Evolutionary conservation across 306 rosid genomes (phyloP).

Genomic region (Fragaria nilgerrensis): DNA sequence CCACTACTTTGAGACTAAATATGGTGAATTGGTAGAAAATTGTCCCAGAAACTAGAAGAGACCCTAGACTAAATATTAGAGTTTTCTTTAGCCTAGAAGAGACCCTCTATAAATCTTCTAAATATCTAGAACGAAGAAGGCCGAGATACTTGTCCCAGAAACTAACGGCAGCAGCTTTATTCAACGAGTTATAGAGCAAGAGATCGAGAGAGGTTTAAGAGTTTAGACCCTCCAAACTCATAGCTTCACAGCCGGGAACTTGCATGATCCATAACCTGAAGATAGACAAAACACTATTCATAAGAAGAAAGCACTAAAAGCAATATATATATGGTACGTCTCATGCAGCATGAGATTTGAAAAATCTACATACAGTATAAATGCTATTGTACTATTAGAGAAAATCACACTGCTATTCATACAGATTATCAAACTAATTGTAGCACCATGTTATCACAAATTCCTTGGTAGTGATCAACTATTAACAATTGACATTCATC

Average conservation of each 20-base stretch:
- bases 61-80: too few relatives aligned
- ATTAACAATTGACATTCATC: too few relatives aligned
- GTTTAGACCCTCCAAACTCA: slow-evolving; percentile 25
- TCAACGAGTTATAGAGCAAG: neutral
- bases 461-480: too few relatives aligned
- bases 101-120: neutral
- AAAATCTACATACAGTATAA: too few relatives aligned
- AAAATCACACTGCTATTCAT: neutral
- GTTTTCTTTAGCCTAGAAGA: neutral
- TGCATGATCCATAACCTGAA: slow-evolving; percentile 79
- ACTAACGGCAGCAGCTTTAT: neutral
- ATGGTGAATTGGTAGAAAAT: neutral
- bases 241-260: slow-evolving; percentile 57
- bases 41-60: too few relatives aligned
- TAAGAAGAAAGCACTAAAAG: neutral
- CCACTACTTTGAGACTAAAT: neutral
- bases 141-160: slow-evolving; percentile 5
- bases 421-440: neutral
- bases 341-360: too few relatives aligned
- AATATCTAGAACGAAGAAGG: neutral
- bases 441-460: neutral
- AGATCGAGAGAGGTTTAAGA: too few relatives aligned
- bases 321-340: neutral
- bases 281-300: neutral
- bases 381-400: too few relatives aligned